Conservation (phyloP, 2,329 filamentous ascomycete species). For the Microcera coccophila region DNA sequence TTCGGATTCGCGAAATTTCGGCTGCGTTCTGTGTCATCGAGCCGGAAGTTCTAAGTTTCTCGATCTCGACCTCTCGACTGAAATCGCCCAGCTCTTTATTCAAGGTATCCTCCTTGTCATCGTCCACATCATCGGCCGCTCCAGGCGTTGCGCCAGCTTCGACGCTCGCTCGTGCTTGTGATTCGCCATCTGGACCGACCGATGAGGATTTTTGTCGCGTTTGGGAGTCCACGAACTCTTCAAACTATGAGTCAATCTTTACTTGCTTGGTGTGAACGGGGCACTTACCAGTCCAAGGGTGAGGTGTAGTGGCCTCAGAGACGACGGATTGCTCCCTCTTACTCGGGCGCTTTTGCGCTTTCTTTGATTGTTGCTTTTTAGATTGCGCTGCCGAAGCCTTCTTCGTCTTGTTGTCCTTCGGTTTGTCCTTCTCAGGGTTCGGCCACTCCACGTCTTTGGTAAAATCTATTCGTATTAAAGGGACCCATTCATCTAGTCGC, state of each 20-base stretch:
- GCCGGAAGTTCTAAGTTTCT: constrained; percentile 88
- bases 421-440: constrained; percentile 76
- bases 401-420: constrained; percentile 74
- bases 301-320: constrained; percentile 52
- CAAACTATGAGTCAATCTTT: background rate
- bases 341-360: constrained; percentile 51
- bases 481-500: constrained; percentile 78
- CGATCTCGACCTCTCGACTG: constrained; percentile 86
- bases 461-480: constrained; percentile 77
- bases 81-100: constrained; percentile 55
- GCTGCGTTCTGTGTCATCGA: constrained; percentile 99
- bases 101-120: constrained; percentile 44
- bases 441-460: constrained; percentile 94
- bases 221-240: constrained; percentile 49
- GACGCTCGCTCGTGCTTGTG: constrained; percentile 41
- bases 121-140: constrained; percentile 50
- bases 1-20: constrained; percentile 92
- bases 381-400: constrained; percentile 52
- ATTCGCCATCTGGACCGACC: constrained; percentile 41
- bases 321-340: constrained; percentile 54
- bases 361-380: constrained; percentile 61
- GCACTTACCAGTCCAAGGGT: constrained; percentile 45
- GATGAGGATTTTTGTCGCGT: constrained; percentile 42
- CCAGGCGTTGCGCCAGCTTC: constrained; percentile 44
- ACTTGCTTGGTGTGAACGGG: background rate